Evolutionary conservation across 345 rosid species (phyloP).

Genomic region (Arabis hirsuta): DNA sequence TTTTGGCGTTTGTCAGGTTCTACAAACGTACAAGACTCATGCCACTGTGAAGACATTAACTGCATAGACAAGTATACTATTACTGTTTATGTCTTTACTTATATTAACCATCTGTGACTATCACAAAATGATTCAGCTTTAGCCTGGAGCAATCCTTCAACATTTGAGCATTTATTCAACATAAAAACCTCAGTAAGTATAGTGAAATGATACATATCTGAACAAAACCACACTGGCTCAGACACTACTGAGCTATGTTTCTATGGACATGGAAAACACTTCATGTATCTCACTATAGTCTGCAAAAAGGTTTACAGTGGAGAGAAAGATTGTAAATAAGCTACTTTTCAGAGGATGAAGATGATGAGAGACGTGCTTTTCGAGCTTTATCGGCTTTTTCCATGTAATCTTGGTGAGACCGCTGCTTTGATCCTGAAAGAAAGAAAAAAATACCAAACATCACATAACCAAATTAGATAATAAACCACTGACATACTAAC

Average conservation of each 20-base stretch:
- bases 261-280: constrained; percentile 27
- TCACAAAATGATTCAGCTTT: constrained; percentile 14
- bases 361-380: constrained; percentile 72
- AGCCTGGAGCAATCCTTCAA: background rate
- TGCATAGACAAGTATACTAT: constrained; percentile 12
- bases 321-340: background rate
- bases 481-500: too few relatives aligned
- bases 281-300: constrained; percentile 22
- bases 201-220: constrained; percentile 15
- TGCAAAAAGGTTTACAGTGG: constrained; percentile 8
- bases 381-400: constrained; percentile 93
- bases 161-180: constrained; percentile 2
- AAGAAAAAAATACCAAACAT: too few relatives aligned
- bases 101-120: background rate
- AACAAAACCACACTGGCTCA: constrained; percentile 4
- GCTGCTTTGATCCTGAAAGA: constrained; percentile 86
- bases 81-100: background rate
- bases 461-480: too few relatives aligned
- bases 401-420: constrained; percentile 95
- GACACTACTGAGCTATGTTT: constrained; percentile 29
- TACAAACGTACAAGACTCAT: too few relatives aligned
- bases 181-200: constrained; percentile 27
- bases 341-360: constrained; percentile 49
- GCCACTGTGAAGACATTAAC: constrained; percentile 59
- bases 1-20: too few relatives aligned